Conservation (phyloP, 148 eudicot species). For the Chenopodium quinoa region DNA sequence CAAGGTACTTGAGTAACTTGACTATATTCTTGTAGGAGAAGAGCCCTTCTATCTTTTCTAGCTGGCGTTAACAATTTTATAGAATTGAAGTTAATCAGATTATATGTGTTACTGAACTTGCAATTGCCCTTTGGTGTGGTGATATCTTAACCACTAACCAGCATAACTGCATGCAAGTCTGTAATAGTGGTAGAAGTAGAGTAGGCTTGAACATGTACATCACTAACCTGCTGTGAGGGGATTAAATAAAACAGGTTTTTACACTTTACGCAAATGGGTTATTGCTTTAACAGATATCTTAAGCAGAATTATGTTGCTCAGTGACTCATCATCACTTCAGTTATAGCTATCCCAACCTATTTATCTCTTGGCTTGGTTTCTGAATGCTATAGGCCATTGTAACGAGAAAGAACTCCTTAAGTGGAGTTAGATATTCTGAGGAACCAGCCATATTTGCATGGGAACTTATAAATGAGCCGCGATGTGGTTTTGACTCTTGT, state of each 20-base stretch:
- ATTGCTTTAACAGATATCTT: not conserved
- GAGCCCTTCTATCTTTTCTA: not conserved
- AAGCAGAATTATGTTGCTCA: not conserved
- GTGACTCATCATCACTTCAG: not conserved
- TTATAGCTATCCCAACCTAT: not conserved
- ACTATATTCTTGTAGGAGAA: not conserved
- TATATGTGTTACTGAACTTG: not conserved
- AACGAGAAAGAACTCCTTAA: constrained; percentile 47
- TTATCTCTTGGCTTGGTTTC: not conserved
- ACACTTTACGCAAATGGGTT: not conserved
- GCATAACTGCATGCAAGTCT: not conserved
- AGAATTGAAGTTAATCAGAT: not conserved
- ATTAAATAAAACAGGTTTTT: not conserved
- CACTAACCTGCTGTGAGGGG: not conserved
- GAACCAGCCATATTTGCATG: constrained; percentile 60
- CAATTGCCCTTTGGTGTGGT: not conserved
- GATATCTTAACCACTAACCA: not conserved
- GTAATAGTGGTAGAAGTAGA: not conserved
- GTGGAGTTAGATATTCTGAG: constrained; percentile 46
- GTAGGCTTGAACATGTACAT: not conserved
- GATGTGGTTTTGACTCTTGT: constrained; percentile 38
- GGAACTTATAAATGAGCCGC: constrained; percentile 61
- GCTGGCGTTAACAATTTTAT: not conserved
- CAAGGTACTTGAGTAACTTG: constrained; percentile 35
- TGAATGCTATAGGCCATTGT: constrained; percentile 39